Base-by-base conservation (phyloP, 371 early-diverging fungal genomes). In the Apophysomyces sp. region DNA sequence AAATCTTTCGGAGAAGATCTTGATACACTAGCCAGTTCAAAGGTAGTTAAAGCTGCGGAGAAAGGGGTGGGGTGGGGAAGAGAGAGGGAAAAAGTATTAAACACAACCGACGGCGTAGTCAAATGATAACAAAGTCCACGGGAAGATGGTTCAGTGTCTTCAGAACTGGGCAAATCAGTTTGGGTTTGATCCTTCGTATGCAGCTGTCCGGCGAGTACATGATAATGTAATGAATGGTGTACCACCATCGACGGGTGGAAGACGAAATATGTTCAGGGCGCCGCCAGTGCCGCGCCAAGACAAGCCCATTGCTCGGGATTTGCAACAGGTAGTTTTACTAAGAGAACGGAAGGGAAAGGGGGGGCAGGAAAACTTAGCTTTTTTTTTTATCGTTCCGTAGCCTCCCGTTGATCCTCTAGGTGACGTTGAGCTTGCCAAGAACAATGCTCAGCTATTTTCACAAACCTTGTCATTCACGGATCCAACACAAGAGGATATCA, bases 391-490 rank as follows among this genome's bases (percentile, higher is more conserved):
- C n/a, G n/a, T n/a, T n/a, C n/a, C n/a, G 16, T 44, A n/a, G 24
- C 16, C 15, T 30, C 60, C 62, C 6, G 53, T 30, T n/a, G 65
- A 69, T 49, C 55, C 62, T 27, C 52, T 63, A 52, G 58, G 60
- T 34, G 71, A 69, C 40, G 76, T 78, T 40, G 71, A 78, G 59
- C 40, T 81, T 29, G 74, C 77, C 34, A 76, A 73, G 60, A 81
- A 78, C 54, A 81, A 74, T 59, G 81, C 78, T 13, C 77, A 76
- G 41, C 41, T 81, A 16, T 66, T 81, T 31, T 78, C 75, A 6
- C 78, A 81, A 39, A 81, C 78, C 0, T 58, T 81, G n/a, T 74
- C 81, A 3, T 81, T 81, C 51, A 81, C 81, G 8, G 81, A 81
- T 52, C 81, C 81, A 21, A 78, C 77, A 16, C 61, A 69, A 32